Base-by-base conservation (phyloP, 176 grass and related monocot genomes). In the Puccinellia tenuiflora region DNA sequence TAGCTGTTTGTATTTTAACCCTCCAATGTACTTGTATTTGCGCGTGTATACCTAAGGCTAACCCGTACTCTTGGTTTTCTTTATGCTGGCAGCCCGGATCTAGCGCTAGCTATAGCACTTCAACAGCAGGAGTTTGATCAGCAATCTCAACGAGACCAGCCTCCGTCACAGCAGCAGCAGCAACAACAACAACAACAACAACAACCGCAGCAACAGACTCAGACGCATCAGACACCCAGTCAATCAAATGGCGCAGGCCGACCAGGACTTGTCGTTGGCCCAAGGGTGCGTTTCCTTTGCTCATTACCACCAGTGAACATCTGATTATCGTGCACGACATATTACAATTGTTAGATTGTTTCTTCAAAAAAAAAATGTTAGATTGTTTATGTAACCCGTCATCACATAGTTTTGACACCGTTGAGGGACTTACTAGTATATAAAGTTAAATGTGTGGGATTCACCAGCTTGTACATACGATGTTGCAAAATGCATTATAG, bases 111-210 rank as follows among this genome's bases (percentile, higher is more conserved):
- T 66, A 99, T 99, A 78, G 87, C 80, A 78, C 93, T 99, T 85
- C 97, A 99, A 81, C 93, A 99, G 63, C 89, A 99, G 73, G 97
- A 99, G 81, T 94, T 96, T 90, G 79, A 90, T 60, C 87, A 91
- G 46, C 90, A 92, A 62, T 78, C 84, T 65, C 86, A 84, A 64
- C 85, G 67, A 18, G 56, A 83, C 3, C 82, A 79, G 22, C 26
- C 88, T 57, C 46, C 84, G 67, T 29, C 84, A 18, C 84, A 73
- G 16, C 90, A 82, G 28, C 78, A 70, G 31, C 88, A 85, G 21
- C 90, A 78, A 22, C 84, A 64, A 2, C 68, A 24, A 17, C 92
- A 34, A 2, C 68, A 24, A 17, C 92, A 34, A 28, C 45, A 79
- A 43, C 86, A 81, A 1, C 79, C 81, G 6, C 78, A 76, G 9